These are phyloP conservation scores for Hypseocharis bilobata DNA, from an alignment of 441 rosid species.

Conservation along the genomic window DNA sequence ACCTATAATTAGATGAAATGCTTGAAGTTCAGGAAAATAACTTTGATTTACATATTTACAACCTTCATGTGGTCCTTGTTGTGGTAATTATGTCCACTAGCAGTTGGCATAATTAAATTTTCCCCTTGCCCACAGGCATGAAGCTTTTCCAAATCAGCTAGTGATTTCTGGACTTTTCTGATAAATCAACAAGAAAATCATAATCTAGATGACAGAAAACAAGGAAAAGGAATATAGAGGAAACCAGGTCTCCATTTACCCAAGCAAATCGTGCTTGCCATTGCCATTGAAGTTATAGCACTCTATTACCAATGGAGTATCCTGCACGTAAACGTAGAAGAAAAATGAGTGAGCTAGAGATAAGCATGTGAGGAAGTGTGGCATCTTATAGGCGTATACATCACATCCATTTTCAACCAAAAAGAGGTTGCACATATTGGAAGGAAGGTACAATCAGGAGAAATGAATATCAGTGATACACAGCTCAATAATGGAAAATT, in stretches of 20 bases:
- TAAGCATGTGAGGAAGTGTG: neutral
- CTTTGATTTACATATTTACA: slow-evolving; percentile 21
- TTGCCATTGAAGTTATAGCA: slow-evolving; percentile 76
- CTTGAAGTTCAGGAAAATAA: slow-evolving; percentile 11
- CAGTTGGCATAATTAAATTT: slow-evolving; percentile 41
- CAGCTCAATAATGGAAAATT: neutral
- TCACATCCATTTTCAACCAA: neutral
- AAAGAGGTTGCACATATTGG: neutral
- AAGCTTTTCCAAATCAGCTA: slow-evolving; percentile 65
- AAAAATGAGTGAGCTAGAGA: slow-evolving; percentile 11
- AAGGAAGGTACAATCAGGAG: too few relatives aligned
- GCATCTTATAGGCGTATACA: neutral
- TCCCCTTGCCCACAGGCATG: slow-evolving; percentile 40
- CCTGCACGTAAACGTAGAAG: slow-evolving; percentile 47
- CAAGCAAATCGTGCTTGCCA: slow-evolving; percentile 76
- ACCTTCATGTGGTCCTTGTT: slow-evolving; percentile 33
- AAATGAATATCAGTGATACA: neutral
- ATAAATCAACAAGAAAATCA: slow-evolving; percentile 22
- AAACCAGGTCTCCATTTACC: slow-evolving; percentile 39
- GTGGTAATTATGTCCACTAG: slow-evolving; percentile 48
- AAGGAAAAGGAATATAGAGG: neutral
- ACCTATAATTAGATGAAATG: slow-evolving; percentile 1
- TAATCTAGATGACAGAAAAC: neutral
- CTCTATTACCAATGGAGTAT: slow-evolving; percentile 63
- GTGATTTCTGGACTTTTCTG: slow-evolving; percentile 70